phyloP scores from a whole-genome alignment of 148 eudicot genomes.

The Rhododendron vialii region DNA sequence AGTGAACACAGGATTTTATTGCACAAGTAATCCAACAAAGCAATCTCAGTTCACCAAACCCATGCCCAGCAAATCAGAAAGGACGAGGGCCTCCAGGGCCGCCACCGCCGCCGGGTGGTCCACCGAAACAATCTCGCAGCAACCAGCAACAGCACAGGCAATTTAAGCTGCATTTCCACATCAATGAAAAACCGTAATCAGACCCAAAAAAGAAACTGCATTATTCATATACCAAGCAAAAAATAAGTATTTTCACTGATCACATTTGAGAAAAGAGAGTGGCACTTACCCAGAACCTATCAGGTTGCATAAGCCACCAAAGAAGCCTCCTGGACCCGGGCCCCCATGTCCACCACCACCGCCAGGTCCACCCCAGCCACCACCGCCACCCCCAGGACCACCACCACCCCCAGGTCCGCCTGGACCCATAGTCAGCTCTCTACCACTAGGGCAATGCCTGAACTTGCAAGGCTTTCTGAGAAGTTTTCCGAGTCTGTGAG shows the following conservation, averaged over 20 bases:
- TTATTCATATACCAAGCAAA: neutral
- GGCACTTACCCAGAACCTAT: slow-evolving; percentile 17
- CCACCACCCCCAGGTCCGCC: slow-evolving; percentile 14
- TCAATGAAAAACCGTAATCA: neutral
- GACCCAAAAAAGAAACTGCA: neutral
- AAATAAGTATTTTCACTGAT: neutral
- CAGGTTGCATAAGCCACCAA: slow-evolving; percentile 21
- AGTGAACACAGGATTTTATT: neutral
- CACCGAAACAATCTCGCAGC: slow-evolving; percentile 22
- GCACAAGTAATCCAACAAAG: neutral
- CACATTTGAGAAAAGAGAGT: neutral
- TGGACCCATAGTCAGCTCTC: neutral
- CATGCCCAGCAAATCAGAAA: neutral
- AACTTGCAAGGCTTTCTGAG: neutral
- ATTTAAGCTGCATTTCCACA: slow-evolving; percentile 17
- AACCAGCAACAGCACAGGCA: slow-evolving; percentile 31
- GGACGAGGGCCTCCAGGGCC: neutral
- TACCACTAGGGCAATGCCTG: neutral
- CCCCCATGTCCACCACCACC: neutral
- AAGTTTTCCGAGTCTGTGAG: neutral
- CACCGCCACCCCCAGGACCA: neutral
- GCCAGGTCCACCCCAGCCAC: slow-evolving; percentile 18
- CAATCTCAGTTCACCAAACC: neutral
- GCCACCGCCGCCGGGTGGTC: neutral
- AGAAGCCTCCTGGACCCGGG: slow-evolving; percentile 13